Conservation (phyloP, 1,139 yeast species). For the Kurtzmaniella quercitrusa region DNA sequence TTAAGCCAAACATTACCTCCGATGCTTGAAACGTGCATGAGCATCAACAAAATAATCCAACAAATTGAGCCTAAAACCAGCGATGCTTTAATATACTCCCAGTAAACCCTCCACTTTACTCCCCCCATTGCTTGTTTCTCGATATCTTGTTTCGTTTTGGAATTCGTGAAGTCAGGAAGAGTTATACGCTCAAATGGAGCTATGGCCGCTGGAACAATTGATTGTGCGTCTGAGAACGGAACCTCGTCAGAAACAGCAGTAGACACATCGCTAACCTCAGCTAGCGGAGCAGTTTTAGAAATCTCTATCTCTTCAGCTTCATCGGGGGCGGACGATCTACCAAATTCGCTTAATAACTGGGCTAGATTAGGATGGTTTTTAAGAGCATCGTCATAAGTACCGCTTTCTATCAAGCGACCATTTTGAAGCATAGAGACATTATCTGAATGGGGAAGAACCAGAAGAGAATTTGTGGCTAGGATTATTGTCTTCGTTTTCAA, state of each 20-base stretch:
- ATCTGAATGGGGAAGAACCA: constrained; percentile 20
- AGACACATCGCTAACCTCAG: not conserved
- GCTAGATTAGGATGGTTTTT: constrained; percentile 21
- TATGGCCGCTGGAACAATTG: constrained; percentile 4
- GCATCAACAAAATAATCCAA: constrained; percentile 13
- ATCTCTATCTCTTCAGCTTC: not conserved
- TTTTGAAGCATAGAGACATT: constrained; percentile 17
- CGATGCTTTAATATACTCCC: constrained; percentile 22
- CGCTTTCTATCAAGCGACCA: constrained; percentile 18
- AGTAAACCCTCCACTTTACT: constrained; percentile 23
- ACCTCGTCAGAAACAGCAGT: not conserved
- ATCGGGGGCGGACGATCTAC: constrained; percentile 9
- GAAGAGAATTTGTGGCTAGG: constrained; percentile 25
- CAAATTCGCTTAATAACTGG: constrained; percentile 23
- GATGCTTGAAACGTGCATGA: constrained; percentile 16
- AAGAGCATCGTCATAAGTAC: constrained; percentile 12
- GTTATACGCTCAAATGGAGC: constrained; percentile 6
- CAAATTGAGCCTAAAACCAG: constrained; percentile 17
- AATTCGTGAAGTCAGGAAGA: constrained; percentile 2
- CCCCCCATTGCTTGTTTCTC: constrained; percentile 26
- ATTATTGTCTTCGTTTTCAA: constrained; percentile 19
- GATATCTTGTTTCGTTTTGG: constrained; percentile 9
- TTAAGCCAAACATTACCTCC: constrained; percentile 56
- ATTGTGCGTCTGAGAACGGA: not conserved
- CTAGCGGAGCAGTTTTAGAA: not conserved